phyloP scores from a whole-genome alignment of 345 rosid species.

The Gossypium australe region DNA sequence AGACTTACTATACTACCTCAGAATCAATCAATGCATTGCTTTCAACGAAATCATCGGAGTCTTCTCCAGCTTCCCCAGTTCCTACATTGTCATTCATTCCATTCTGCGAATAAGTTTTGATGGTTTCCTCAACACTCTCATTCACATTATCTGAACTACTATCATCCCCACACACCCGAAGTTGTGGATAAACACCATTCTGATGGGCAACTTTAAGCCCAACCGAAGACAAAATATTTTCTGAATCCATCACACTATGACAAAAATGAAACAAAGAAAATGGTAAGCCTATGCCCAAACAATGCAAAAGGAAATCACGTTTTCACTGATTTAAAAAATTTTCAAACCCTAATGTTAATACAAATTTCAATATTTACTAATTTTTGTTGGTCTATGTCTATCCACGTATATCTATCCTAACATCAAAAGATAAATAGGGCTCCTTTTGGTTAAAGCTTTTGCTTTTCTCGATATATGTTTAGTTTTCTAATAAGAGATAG shows the following conservation, averaged over 20 bases:
- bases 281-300: neutral
- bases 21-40: constrained; percentile 30
- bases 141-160: constrained; percentile 23
- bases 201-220: constrained; percentile 42
- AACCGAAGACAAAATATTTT: constrained; percentile 24
- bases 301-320: neutral
- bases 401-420: neutral
- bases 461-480: neutral
- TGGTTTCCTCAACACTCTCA: constrained; percentile 18
- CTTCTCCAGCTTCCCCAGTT: constrained; percentile 24
- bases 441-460: neutral
- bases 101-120: constrained; percentile 23
- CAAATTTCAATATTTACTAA: neutral
- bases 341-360: neutral
- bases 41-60: constrained; percentile 18
- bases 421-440: neutral
- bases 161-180: constrained; percentile 29
- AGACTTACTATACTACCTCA: constrained; percentile 32
- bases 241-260: constrained; percentile 56
- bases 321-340: constrained; percentile 12
- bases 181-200: constrained; percentile 47
- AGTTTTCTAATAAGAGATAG: neutral
- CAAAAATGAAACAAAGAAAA: constrained; percentile 9
- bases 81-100: constrained; percentile 35
- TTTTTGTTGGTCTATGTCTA: neutral